These are phyloP conservation scores for Saturnispora galanensis DNA, from an alignment of 805 yeast species.

Conservation along the genomic window DNA sequence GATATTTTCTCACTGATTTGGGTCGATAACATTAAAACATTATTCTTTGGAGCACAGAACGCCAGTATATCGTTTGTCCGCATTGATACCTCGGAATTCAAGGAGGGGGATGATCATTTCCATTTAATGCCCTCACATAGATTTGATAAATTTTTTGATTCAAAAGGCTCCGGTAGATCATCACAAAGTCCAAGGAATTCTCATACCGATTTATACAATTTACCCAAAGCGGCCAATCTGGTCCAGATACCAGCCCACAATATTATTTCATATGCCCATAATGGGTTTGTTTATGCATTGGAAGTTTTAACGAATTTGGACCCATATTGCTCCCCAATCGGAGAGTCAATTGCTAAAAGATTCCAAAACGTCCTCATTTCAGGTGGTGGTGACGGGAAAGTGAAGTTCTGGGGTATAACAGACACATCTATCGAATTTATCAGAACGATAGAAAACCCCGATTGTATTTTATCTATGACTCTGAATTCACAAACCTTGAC, in stretches of 20 bases:
- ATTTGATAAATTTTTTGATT: slow-evolving; percentile 81
- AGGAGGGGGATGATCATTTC: slow-evolving; percentile 18
- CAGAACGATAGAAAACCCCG: slow-evolving; percentile 48
- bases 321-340: slow-evolving; percentile 15
- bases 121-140: slow-evolving; percentile 51
- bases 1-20: slow-evolving; percentile 82
- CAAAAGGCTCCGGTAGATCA: slow-evolving; percentile 41
- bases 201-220: slow-evolving; percentile 1
- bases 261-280: slow-evolving; percentile 74
- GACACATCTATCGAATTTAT: slow-evolving; percentile 19
- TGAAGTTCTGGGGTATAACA: slow-evolving; percentile 65
- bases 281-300: slow-evolving; percentile 80
- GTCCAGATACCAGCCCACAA: slow-evolving; percentile 62
- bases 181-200: slow-evolving; percentile 1
- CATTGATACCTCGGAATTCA: slow-evolving; percentile 18
- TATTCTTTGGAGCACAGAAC: slow-evolving; percentile 86
- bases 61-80: slow-evolving; percentile 76
- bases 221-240: slow-evolving; percentile 29
- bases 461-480: slow-evolving; percentile 62
- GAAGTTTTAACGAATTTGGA: slow-evolving; percentile 22
- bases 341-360: slow-evolving; percentile 20
- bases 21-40: slow-evolving; percentile 45
- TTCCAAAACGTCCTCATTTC: slow-evolving; percentile 37
- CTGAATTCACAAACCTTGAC: slow-evolving; percentile 43
- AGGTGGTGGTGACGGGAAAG: slow-evolving; percentile 87